A percentile compares a stretch with the other conserved stretches of the same genome.
These are phyloP conservation scores for Mortierella sp. DNA, from an alignment of 371 early-diverging fungal species.

Conservation along the genomic window DNA sequence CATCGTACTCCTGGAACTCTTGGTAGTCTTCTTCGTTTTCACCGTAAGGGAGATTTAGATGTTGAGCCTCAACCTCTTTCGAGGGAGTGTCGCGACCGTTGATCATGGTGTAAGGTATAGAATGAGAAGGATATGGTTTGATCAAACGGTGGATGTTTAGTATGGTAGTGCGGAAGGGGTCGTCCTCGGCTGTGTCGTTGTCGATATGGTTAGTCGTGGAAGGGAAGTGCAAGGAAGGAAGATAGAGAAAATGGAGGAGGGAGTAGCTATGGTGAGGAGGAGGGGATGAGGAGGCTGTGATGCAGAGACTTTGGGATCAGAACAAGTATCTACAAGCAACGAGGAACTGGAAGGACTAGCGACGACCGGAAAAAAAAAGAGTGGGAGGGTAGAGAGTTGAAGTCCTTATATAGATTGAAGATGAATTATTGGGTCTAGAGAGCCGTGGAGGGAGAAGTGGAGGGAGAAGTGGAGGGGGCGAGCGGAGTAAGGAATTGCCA, in stretches of 20 bases:
- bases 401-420: conserved; percentile 19
- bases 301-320: conserved; percentile 9
- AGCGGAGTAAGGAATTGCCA: background rate
- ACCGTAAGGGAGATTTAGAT: conserved; percentile 44
- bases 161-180: conserved; percentile 8
- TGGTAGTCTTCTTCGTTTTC: conserved; percentile 56
- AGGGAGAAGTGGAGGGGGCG: background rate
- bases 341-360: conserved; percentile 22
- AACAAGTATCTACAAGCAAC: conserved; percentile 10
- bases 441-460: conserved; percentile 32
- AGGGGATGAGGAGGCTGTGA: conserved; percentile 4
- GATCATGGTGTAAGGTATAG: conserved; percentile 7
- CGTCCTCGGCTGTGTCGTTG: background rate
- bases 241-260: background rate
- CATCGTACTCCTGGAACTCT: conserved; percentile 56
- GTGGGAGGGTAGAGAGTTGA: background rate
- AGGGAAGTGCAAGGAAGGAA: background rate
- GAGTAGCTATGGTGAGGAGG: background rate
- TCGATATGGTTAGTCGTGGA: conserved; percentile 3
- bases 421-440: conserved; percentile 10
- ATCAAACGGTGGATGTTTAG: background rate
- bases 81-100: conserved; percentile 32
- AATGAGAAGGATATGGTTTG: background rate
- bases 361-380: conserved; percentile 33
- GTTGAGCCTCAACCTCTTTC: conserved; percentile 34